Base-by-base conservation (phyloP, 2,329 filamentous ascomycete genomes). In the Aspergillus aculeatus region DNA sequence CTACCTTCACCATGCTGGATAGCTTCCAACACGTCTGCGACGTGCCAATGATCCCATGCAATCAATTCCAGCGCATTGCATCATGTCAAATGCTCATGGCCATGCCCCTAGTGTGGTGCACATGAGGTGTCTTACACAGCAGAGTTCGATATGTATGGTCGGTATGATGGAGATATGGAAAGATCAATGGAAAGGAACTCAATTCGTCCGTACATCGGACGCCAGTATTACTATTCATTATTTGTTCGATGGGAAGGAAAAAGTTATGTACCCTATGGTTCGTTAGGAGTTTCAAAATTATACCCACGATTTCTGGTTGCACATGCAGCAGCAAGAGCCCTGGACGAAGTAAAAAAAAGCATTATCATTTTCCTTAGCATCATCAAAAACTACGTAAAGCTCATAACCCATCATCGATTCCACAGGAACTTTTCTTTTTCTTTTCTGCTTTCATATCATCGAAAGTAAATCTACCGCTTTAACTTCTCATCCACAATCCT, bases 401-500 rank as follows among this genome's bases (percentile, higher is more conserved):
- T n/a, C 38, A 44, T 47, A 5, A 16, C 29, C 26, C 14, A 12
- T 53, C 16, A 54, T 53, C 14, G 38, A 19, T 44, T 19, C 38
- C 14, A 2, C n/a, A 19, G 38, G 3, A 19, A 7, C 16, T 44
- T 44, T 19, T 44, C 3, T 5, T 9, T 44, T 44, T 44, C 16
- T n/a, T 44, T 44, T 19, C 1, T 19, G 4, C 32, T 0, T 35
- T 35, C 4, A 12, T 35, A 49, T 58, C 38, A 41, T 23, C 24
- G 44, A 10, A 62, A 69, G 62, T 61, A 9, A 26, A 57, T 67
- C 63, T 23, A 69, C 64, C 68, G 68, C 70, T 81, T 80, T 71
- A 90, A 74, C 71, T 83, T 87, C 75, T 89, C 86, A 38, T 92
- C 89, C 14, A 96, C 87, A 63, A 96, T 83, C 67, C 85, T 86